phyloP scores from a whole-genome alignment of 2,329 filamentous ascomycete genomes.

The Fusarium pseudograminearum region DNA sequence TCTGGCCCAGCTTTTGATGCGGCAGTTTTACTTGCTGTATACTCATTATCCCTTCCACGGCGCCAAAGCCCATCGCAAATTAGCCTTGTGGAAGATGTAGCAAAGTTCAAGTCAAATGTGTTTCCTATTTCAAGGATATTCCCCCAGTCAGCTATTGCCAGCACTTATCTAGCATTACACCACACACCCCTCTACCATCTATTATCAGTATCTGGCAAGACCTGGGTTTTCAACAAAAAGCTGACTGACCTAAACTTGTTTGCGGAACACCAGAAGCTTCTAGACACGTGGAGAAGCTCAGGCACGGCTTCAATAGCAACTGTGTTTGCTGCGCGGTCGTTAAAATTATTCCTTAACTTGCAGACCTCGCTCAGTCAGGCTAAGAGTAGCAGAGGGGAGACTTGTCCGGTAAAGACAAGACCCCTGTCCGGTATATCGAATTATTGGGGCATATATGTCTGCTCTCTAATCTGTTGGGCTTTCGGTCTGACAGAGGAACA shows the following conservation, averaged over 20 bases:
- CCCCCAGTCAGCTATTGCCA: slow-evolving; percentile 58
- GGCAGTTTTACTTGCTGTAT: slow-evolving; percentile 56
- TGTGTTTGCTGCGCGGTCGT: slow-evolving; percentile 64
- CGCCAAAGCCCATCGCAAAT: slow-evolving; percentile 48
- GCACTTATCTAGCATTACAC: slow-evolving; percentile 68
- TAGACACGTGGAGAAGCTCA: slow-evolving; percentile 61
- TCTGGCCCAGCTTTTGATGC: slow-evolving; percentile 55
- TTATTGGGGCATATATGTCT: slow-evolving; percentile 69
- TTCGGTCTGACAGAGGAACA: slow-evolving; percentile 56
- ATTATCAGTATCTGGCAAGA: slow-evolving; percentile 68
- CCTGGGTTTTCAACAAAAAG: slow-evolving; percentile 69
- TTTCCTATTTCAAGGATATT: slow-evolving; percentile 58
- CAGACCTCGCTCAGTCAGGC: slow-evolving; percentile 4
- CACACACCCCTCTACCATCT: slow-evolving; percentile 69
- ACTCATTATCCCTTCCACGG: slow-evolving; percentile 55
- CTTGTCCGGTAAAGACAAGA: slow-evolving; percentile 19
- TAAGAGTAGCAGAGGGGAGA: slow-evolving; percentile 11
- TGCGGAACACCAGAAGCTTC: slow-evolving; percentile 59
- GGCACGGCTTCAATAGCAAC: slow-evolving; percentile 60
- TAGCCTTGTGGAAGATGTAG: slow-evolving; percentile 43
- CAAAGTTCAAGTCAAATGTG: slow-evolving; percentile 41
- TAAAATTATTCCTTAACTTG: slow-evolving; percentile 59
- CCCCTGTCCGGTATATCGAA: slow-evolving; percentile 58
- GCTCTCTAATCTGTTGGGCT: slow-evolving; percentile 70
- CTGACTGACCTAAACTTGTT: slow-evolving; percentile 59